Percentiles rank a stretch among this genome's conserved stretches.
Evolutionary conservation across 305 asterid genomes (phyloP).

Genomic region (Euphrasia arctica): DNA sequence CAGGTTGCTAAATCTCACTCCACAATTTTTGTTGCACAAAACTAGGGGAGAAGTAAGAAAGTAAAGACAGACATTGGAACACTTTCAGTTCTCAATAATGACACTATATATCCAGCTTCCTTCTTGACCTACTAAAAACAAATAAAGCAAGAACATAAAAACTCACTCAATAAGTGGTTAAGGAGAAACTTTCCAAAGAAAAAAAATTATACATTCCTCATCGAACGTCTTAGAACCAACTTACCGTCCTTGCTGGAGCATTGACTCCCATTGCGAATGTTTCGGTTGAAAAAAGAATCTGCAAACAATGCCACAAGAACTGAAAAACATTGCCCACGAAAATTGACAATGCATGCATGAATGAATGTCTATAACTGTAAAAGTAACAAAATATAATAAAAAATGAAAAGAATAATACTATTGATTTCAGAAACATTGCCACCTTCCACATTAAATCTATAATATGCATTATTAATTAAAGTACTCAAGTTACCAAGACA

Average conservation of each 20-base stretch:
- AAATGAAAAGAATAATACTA: no score
- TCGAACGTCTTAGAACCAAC: constrained; percentile 29
- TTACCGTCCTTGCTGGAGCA: constrained; percentile 99
- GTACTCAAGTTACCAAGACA: constrained; percentile 1
- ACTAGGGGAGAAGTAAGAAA: background rate
- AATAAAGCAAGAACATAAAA: constrained; percentile 8
- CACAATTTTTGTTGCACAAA: background rate
- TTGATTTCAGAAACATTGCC: background rate
- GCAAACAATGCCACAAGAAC: constrained; percentile 29
- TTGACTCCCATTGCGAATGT: constrained; percentile 99
- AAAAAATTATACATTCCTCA: constrained; percentile 20
- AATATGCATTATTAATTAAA: constrained; percentile 3
- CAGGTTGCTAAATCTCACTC: background rate
- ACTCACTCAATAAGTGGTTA: constrained; percentile 4
- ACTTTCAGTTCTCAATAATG: background rate
- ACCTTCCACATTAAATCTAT: background rate
- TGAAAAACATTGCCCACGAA: constrained; percentile 22
- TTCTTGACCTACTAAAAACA: constrained; percentile 19
- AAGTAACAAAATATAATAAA: no score
- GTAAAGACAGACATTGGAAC: background rate
- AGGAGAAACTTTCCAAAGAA: constrained; percentile 20
- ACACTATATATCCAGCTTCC: constrained; percentile 3
- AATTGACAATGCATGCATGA: constrained; percentile 15
- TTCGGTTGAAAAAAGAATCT: constrained; percentile 97
- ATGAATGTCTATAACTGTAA: background rate